phyloP scores from a whole-genome alignment of 495 filamentous ascomycete species.

The Polyplosphaeria fusca region DNA sequence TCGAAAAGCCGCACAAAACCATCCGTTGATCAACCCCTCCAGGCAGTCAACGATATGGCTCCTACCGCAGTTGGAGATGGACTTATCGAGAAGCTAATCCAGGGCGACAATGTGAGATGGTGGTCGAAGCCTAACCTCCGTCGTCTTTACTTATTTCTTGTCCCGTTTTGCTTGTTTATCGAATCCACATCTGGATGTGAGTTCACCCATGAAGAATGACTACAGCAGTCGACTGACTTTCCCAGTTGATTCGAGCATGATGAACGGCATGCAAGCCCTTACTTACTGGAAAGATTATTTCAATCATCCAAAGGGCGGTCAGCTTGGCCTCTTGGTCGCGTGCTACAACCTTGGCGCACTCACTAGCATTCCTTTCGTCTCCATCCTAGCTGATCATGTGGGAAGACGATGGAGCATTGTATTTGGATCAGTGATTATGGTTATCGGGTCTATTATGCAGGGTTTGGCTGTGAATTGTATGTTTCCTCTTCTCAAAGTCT shows the following conservation, averaged over 20 bases:
- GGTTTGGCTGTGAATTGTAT: constrained; percentile 49
- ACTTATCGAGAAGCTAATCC: constrained; percentile 52
- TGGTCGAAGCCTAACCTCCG: constrained; percentile 63
- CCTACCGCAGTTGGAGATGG: constrained; percentile 36
- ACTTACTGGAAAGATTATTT: constrained; percentile 55
- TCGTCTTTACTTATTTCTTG: constrained; percentile 59
- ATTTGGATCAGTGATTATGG: constrained; percentile 57
- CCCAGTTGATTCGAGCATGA: constrained; percentile 68
- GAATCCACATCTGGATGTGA: constrained; percentile 73
- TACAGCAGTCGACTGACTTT: too few species aligned
- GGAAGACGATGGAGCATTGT: constrained; percentile 59
- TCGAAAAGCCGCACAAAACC: background rate
- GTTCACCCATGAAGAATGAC: too few species aligned
- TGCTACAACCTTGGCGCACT: constrained; percentile 54
- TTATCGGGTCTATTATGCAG: constrained; percentile 59
- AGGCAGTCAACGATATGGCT: background rate
- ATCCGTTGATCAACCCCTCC: background rate
- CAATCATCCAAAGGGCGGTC: constrained; percentile 41
- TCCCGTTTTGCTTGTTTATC: constrained; percentile 64
- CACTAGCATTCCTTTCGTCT: constrained; percentile 56
- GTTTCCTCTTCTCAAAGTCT: constrained; percentile 10
- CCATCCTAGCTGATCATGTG: constrained; percentile 51
- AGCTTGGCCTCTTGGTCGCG: constrained; percentile 26
- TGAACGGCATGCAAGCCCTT: constrained; percentile 65
- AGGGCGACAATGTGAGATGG: constrained; percentile 55